A percentile compares a stretch with the other conserved stretches of the same genome.
phyloP scores from a whole-genome alignment of 2,329 filamentous ascomycete species.

The Knoxdaviesia capensis region DNA sequence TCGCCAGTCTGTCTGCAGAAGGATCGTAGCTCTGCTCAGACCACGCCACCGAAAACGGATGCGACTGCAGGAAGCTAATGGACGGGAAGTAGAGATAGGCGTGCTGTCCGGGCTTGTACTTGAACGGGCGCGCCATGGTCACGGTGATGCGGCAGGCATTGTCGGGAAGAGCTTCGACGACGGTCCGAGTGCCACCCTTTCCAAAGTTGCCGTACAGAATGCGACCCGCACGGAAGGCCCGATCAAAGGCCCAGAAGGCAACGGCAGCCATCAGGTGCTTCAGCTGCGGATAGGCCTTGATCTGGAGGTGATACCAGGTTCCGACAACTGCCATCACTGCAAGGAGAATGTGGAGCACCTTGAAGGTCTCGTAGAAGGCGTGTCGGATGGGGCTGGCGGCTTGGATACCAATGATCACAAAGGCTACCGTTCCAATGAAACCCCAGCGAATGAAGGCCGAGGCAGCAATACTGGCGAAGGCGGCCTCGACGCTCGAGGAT shows the following conservation, averaged over 20 bases:
- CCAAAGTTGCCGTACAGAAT: slow-evolving; percentile 48
- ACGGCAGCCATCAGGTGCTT: slow-evolving; percentile 41
- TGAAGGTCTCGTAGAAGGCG: slow-evolving; percentile 63
- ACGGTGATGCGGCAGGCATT: slow-evolving; percentile 57
- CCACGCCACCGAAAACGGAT: slow-evolving; percentile 67
- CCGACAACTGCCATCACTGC: slow-evolving; percentile 39
- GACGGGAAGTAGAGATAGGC: slow-evolving; percentile 61
- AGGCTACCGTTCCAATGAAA: slow-evolving; percentile 1
- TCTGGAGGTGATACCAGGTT: slow-evolving; percentile 45
- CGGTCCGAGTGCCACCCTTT: slow-evolving; percentile 42
- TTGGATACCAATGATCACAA: slow-evolving; percentile 35
- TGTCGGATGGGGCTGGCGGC: slow-evolving; percentile 53
- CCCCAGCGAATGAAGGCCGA: slow-evolving; percentile 1
- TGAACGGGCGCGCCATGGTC: slow-evolving; percentile 58
- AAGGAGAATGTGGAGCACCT: slow-evolving; percentile 47
- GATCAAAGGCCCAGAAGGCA: slow-evolving; percentile 47
- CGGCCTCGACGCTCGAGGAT: neutral
- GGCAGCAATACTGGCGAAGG: slow-evolving; percentile 1
- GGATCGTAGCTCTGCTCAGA: slow-evolving; percentile 40
- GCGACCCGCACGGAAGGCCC: slow-evolving; percentile 34
- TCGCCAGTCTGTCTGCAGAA: slow-evolving; percentile 33
- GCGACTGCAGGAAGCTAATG: slow-evolving; percentile 52
- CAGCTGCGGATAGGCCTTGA: slow-evolving; percentile 32
- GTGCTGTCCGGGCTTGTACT: slow-evolving; percentile 55
- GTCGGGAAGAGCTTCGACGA: slow-evolving; percentile 57